Conservation (phyloP, 768 basidiomycete genomes). For the Termitomyces sp. region DNA sequence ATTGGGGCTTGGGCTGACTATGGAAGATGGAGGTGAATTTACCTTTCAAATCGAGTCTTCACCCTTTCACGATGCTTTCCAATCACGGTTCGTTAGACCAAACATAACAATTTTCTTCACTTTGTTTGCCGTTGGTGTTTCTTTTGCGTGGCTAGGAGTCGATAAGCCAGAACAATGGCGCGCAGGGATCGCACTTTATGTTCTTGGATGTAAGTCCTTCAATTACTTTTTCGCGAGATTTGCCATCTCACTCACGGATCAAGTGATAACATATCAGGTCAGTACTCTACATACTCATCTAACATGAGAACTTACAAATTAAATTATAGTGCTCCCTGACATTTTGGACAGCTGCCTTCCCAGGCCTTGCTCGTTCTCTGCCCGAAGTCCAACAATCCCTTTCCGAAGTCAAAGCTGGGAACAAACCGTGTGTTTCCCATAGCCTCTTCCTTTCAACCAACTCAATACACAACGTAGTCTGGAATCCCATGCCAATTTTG, state of each 20-base stretch:
- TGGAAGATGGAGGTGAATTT: constrained; percentile 65
- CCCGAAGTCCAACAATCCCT: constrained; percentile 63
- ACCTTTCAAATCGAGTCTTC: neutral
- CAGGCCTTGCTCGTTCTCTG: constrained; percentile 68
- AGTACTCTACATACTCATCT: neutral
- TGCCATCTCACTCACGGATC: neutral
- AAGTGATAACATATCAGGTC: constrained; percentile 74
- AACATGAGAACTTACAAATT: neutral
- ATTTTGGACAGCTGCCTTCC: constrained; percentile 85
- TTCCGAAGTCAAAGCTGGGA: constrained; percentile 34
- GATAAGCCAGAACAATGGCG: constrained; percentile 64
- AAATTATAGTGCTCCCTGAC: constrained; percentile 59
- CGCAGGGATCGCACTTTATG: constrained; percentile 58
- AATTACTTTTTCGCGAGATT: neutral
- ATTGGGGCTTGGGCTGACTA: constrained; percentile 84
- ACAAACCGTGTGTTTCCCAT: constrained; percentile 42
- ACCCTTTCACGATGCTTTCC: neutral
- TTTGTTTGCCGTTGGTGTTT: constrained; percentile 59
- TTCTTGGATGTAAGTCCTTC: constrained; percentile 54
- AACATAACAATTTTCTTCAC: constrained; percentile 80
- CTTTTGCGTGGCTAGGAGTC: constrained; percentile 79
- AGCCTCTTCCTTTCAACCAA: neutral
- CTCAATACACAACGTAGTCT: constrained; percentile 24
- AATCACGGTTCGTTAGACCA: constrained; percentile 41
- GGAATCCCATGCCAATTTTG: constrained; percentile 51